These are phyloP conservation scores for Lentinula lateritia DNA, from an alignment of 768 basidiomycete species.

Conservation along the genomic window DNA sequence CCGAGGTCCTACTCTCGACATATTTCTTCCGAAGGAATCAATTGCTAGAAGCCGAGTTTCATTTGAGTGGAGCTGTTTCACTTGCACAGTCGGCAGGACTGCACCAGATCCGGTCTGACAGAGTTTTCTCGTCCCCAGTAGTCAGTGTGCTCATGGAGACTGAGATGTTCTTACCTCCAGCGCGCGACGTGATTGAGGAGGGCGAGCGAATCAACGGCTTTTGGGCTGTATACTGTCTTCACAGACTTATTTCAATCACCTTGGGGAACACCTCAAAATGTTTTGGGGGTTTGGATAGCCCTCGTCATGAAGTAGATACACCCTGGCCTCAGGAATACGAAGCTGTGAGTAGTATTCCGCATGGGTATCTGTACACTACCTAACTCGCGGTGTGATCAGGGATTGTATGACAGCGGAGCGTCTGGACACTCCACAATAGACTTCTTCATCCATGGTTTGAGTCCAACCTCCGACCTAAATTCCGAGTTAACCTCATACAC, in stretches of 20 bases:
- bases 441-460: constrained; percentile 7
- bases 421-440: constrained; percentile 1
- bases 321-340: constrained; percentile 15
- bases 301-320: constrained; percentile 14
- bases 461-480: background rate
- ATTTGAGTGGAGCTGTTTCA: constrained; percentile 28
- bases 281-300: constrained; percentile 13
- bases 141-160: background rate
- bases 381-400: constrained; percentile 4
- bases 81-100: constrained; percentile 20
- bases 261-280: constrained; percentile 7
- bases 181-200: constrained; percentile 14
- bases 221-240: constrained; percentile 14
- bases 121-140: background rate
- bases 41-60: constrained; percentile 35
- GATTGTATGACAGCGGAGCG: constrained; percentile 9
- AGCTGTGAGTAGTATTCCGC: background rate
- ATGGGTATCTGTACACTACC: background rate
- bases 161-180: constrained; percentile 8
- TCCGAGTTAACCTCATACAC: constrained; percentile 8
- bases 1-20: constrained; percentile 33
- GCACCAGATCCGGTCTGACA: constrained; percentile 14
- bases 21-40: constrained; percentile 37
- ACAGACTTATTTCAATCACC: constrained; percentile 12
- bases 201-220: constrained; percentile 17